Evolutionary conservation across 2,329 filamentous ascomycete species (phyloP).

Genomic region (Sarocladium strictum): DNA sequence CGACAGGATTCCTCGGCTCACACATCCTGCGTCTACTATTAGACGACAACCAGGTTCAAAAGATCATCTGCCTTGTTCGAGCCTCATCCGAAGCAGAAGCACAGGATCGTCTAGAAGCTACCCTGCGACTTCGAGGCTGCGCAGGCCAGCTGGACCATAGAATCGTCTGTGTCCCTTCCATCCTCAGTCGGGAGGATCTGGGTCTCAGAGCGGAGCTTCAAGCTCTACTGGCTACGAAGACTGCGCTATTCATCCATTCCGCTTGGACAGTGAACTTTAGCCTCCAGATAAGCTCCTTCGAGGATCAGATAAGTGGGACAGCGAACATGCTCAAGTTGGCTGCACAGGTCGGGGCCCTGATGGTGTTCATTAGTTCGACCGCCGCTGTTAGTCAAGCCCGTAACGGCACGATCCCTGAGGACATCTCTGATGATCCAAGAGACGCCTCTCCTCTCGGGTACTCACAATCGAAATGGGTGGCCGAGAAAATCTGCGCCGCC

Average conservation of each 20-base stretch:
- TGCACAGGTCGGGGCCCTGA: slow-evolving; percentile 20
- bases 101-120: slow-evolving; percentile 5
- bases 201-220: slow-evolving; percentile 8
- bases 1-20: slow-evolving; percentile 59
- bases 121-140: background rate
- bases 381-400: slow-evolving; percentile 33
- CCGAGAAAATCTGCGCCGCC: slow-evolving; percentile 29
- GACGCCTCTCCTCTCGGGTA: slow-evolving; percentile 34
- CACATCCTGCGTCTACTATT: slow-evolving; percentile 35
- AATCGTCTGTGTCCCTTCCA: slow-evolving; percentile 15
- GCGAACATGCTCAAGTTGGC: slow-evolving; percentile 34
- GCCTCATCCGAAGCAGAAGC: slow-evolving; percentile 13
- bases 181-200: slow-evolving; percentile 8
- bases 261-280: slow-evolving; percentile 54
- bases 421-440: slow-evolving; percentile 11
- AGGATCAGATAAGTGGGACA: slow-evolving; percentile 39
- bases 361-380: slow-evolving; percentile 47
- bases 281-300: slow-evolving; percentile 42
- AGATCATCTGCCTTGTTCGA: slow-evolving; percentile 35
- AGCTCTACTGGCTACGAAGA: background rate
- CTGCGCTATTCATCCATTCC: slow-evolving; percentile 35
- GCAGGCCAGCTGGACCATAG: slow-evolving; percentile 4
- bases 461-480: slow-evolving; percentile 34
- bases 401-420: slow-evolving; percentile 26
- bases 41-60: background rate